Conservation (phyloP, 2,329 filamentous ascomycete genomes). For the Nectriaceae sp. region DNA sequence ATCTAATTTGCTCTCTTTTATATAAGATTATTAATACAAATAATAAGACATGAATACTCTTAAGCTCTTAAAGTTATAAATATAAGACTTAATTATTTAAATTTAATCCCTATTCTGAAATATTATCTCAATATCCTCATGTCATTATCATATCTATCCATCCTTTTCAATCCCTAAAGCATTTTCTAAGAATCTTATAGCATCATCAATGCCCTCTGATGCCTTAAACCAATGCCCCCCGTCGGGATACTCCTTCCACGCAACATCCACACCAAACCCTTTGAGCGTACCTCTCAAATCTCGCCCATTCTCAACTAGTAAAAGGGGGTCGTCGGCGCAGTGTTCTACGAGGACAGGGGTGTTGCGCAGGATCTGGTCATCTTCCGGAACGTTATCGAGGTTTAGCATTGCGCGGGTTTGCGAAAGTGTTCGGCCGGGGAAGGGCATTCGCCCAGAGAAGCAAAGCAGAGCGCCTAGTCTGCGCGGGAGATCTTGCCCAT, state of each 20-base stretch:
- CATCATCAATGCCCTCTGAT: slow-evolving; percentile 45
- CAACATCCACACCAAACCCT: slow-evolving; percentile 39
- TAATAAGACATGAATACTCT: neutral
- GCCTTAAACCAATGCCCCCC: slow-evolving; percentile 49
- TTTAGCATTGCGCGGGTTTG: slow-evolving; percentile 35
- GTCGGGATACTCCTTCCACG: slow-evolving; percentile 42
- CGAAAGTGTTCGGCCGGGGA: slow-evolving; percentile 30
- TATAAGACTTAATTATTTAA: too few relatives aligned
- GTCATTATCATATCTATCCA: neutral
- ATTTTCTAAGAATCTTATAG: slow-evolving; percentile 34
- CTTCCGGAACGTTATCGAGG: slow-evolving; percentile 23
- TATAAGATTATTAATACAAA: too few relatives aligned
- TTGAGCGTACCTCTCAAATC: slow-evolving; percentile 36
- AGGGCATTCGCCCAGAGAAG: slow-evolving; percentile 38
- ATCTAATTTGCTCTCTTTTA: too few relatives aligned
- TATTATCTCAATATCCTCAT: neutral
- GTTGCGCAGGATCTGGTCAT: slow-evolving; percentile 34
- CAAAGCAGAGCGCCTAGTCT: slow-evolving; percentile 37
- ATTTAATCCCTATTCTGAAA: neutral
- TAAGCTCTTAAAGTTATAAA: neutral
- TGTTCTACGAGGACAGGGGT: slow-evolving; percentile 49
- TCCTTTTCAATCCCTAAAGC: neutral
- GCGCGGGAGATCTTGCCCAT: neutral
- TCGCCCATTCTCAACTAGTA: slow-evolving; percentile 39
- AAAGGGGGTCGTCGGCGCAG: slow-evolving; percentile 43